Evolutionary conservation across 176 grass and related monocot species (phyloP).

Genomic region (Eragrostis nindensis): DNA sequence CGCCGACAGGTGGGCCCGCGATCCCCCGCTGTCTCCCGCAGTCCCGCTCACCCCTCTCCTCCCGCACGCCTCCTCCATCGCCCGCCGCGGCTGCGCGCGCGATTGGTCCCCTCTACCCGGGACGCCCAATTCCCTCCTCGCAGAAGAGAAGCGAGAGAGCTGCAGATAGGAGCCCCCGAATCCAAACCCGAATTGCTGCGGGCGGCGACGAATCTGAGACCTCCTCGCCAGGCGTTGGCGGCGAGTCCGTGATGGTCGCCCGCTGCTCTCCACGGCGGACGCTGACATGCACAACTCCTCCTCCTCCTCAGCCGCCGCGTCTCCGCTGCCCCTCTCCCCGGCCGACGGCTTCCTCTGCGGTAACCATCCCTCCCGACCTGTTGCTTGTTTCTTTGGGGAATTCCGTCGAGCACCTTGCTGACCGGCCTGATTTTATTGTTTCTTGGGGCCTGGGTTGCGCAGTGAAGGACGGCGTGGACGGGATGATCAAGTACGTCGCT

Average conservation of each 20-base stretch:
- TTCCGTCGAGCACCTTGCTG: conserved; percentile 35
- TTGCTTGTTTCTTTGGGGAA: conserved; percentile 1
- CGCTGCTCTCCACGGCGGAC: conserved; percentile 38
- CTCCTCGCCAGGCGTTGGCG: neutral
- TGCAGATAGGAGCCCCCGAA: neutral
- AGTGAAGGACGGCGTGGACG: conserved; percentile 93
- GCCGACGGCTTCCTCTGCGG: conserved; percentile 76
- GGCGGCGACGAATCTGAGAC: conserved; percentile 25
- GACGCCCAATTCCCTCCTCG: too few relatives aligned
- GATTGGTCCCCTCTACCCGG: neutral
- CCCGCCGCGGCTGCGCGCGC: too few relatives aligned
- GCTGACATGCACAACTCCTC: conserved; percentile 45
- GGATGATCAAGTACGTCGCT: conserved; percentile 84
- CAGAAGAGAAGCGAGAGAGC: neutral
- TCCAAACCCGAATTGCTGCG: neutral
- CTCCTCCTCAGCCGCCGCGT: neutral
- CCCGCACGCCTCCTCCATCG: too few relatives aligned
- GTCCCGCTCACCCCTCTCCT: too few relatives aligned
- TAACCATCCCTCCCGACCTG: conserved; percentile 6
- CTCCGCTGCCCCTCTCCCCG: conserved; percentile 46
- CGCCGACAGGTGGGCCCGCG: too few relatives aligned
- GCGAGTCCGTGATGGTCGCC: conserved; percentile 54
- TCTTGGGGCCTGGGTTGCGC: neutral
- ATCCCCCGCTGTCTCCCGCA: too few relatives aligned
- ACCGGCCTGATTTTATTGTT: neutral